Conservation (phyloP, 768 basidiomycete genomes). For the Phylloporus scabripes region DNA sequence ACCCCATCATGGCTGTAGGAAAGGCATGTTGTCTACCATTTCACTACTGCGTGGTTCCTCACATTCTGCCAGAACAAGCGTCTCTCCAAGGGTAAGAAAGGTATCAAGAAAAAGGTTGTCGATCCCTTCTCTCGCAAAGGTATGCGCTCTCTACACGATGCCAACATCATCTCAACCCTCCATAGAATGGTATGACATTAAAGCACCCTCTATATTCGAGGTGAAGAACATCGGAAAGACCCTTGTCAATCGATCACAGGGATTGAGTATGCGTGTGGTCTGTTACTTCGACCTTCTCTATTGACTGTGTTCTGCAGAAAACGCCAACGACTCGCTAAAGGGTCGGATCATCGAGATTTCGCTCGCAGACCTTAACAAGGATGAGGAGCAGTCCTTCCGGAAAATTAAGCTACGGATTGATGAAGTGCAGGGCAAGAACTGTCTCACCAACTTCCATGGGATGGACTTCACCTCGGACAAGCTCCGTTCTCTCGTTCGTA, state of each 20-base stretch:
- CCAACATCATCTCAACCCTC: background rate
- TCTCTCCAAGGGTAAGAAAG: constrained; percentile 97
- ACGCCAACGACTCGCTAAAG: constrained; percentile 96
- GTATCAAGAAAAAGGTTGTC: constrained; percentile 99
- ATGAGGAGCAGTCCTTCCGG: constrained; percentile 98
- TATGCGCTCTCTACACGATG: constrained; percentile 29
- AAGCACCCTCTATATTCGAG: constrained; percentile 97
- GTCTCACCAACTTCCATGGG: constrained; percentile 99
- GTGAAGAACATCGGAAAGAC: constrained; percentile 97
- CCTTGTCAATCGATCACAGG: constrained; percentile 95
- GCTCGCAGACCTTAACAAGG: constrained; percentile 96
- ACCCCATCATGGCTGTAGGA: constrained; percentile 77
- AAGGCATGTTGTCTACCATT: constrained; percentile 53
- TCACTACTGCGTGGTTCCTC: background rate
- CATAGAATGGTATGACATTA: constrained; percentile 99
- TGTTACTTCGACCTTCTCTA: background rate
- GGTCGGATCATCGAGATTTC: constrained; percentile 96
- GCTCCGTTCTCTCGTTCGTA: constrained; percentile 97
- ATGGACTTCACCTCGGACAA: constrained; percentile 99
- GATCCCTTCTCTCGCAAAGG: constrained; percentile 99
- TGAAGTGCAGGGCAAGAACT: constrained; percentile 96
- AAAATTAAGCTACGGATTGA: constrained; percentile 99
- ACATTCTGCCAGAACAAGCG: constrained; percentile 76
- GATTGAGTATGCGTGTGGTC: constrained; percentile 71
- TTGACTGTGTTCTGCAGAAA: constrained; percentile 52